Percentiles rank a stretch among this genome's conserved stretches.
These are phyloP conservation scores for Lentithecium fluviatile DNA, from an alignment of 495 filamentous ascomycete species.

Conservation along the genomic window DNA sequence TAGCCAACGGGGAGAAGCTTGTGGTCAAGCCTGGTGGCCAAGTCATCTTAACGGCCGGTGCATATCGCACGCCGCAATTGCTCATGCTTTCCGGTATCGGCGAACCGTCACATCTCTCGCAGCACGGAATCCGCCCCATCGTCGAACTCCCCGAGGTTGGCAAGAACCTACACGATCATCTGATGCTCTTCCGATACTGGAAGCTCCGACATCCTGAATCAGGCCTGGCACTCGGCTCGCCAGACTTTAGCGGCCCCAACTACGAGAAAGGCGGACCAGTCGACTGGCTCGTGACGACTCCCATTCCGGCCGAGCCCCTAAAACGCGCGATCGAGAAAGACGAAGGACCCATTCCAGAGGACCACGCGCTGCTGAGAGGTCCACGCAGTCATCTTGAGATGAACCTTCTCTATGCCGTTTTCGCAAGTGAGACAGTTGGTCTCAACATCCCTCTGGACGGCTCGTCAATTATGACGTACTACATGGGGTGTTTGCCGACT, in stretches of 20 bases:
- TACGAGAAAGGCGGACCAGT: slow-evolving; percentile 28
- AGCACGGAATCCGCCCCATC: slow-evolving; percentile 52
- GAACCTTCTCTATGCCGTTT: slow-evolving; percentile 16
- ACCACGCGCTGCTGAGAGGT: slow-evolving; percentile 17
- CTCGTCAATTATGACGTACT: slow-evolving; percentile 39
- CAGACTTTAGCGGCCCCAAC: slow-evolving; percentile 11
- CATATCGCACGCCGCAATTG: slow-evolving; percentile 59
- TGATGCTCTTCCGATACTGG: slow-evolving; percentile 31
- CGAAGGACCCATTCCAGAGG: slow-evolving; percentile 6
- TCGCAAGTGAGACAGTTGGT: slow-evolving; percentile 7
- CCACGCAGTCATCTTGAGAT: slow-evolving; percentile 26
- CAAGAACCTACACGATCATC: slow-evolving; percentile 59
- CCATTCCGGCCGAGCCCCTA: slow-evolving; percentile 3
- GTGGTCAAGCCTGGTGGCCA: slow-evolving; percentile 40
- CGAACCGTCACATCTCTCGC: slow-evolving; percentile 50
- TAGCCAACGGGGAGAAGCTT: slow-evolving; percentile 7
- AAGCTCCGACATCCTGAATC: slow-evolving; percentile 28
- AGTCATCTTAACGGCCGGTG: slow-evolving; percentile 57
- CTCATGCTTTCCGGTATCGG: slow-evolving; percentile 67
- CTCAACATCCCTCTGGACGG: slow-evolving; percentile 29
- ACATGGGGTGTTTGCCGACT: slow-evolving; percentile 38
- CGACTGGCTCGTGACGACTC: slow-evolving; percentile 23
- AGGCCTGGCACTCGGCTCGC: slow-evolving; percentile 17
- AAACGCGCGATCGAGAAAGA: slow-evolving; percentile 26
- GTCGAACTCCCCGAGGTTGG: slow-evolving; percentile 54